These are phyloP conservation scores for Crucihimalaya himalaica DNA, from an alignment of 345 rosid species.

Conservation along the genomic window DNA sequence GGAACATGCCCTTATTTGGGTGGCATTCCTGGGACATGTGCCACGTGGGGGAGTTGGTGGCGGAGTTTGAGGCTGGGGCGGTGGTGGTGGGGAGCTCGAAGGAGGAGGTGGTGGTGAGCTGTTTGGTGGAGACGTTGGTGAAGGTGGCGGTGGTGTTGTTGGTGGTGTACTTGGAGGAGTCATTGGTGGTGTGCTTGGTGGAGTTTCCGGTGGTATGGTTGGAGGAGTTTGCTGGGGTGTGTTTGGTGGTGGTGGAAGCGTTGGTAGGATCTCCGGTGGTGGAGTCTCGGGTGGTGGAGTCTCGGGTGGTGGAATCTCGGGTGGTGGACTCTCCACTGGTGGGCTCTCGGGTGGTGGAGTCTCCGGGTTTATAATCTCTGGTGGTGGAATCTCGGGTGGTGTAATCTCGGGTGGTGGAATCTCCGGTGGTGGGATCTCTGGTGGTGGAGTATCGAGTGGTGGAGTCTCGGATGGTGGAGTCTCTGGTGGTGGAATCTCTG, in stretches of 20 bases:
- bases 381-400: not conserved
- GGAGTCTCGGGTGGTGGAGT: not conserved
- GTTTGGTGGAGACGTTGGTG: not conserved
- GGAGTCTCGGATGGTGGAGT: not conserved
- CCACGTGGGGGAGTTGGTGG: not conserved
- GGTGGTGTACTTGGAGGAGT: not conserved
- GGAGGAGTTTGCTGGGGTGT: not conserved
- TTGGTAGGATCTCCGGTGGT: not conserved
- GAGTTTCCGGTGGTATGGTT: not conserved
- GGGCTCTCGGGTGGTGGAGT: no score
- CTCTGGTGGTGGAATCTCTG: not conserved
- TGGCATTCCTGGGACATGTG: not conserved
- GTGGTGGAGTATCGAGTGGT: not conserved
- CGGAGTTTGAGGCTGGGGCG: not conserved
- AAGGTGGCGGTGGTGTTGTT: not conserved
- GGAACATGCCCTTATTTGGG: constrained; percentile 11
- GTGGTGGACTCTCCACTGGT: not conserved
- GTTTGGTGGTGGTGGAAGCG: not conserved
- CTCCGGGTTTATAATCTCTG: not conserved
- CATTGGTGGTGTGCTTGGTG: not conserved
- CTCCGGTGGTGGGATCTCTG: not conserved
- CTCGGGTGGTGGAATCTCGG: not conserved
- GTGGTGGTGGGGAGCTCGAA: not conserved
- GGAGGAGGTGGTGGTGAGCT: not conserved
- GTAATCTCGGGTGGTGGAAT: not conserved